These are phyloP conservation scores for Recurvomyces mirabilis DNA, from an alignment of 495 filamentous ascomycete genomes.

Conservation along the genomic window DNA sequence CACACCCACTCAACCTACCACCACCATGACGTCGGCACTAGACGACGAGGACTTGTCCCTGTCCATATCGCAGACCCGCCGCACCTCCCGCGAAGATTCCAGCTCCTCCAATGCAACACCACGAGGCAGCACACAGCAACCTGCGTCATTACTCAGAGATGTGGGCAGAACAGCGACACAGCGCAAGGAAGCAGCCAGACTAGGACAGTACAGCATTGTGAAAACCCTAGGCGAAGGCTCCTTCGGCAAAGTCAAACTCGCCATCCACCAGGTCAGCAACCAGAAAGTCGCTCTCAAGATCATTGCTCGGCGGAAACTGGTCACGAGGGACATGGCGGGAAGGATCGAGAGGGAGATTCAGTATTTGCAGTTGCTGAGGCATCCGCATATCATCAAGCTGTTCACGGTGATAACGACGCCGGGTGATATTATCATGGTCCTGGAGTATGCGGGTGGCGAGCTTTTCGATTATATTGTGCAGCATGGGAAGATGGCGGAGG, in stretches of 20 bases:
- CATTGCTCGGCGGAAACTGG: constrained; percentile 86
- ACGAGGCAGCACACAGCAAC: constrained; percentile 15
- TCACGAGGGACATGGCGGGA: constrained; percentile 93
- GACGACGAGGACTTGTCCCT: constrained; percentile 92
- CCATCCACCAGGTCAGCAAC: constrained; percentile 76
- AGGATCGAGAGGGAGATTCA: constrained; percentile 96
- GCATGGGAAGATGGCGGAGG: constrained; percentile 78
- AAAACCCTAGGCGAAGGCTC: constrained; percentile 90
- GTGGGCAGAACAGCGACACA: constrained; percentile 17
- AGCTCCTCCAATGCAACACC: constrained; percentile 6
- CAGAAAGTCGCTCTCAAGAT: constrained; percentile 97
- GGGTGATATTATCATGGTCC: constrained; percentile 93
- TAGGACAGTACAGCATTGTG: constrained; percentile 82
- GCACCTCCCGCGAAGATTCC: constrained; percentile 27
- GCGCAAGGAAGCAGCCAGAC: constrained; percentile 52
- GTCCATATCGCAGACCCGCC: constrained; percentile 60
- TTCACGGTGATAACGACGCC: constrained; percentile 92
- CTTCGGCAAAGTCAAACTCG: constrained; percentile 97
- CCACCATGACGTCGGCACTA: constrained; percentile 46
- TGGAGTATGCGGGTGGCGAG: constrained; percentile 93
- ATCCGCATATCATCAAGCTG: constrained; percentile 99
- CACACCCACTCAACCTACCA: neutral
- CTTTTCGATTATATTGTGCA: constrained; percentile 95
- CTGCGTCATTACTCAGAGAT: constrained; percentile 4
- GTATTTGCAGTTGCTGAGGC: constrained; percentile 86